Conservation (phyloP, 2,329 filamentous ascomycete genomes). For the Moelleriella libera region DNA sequence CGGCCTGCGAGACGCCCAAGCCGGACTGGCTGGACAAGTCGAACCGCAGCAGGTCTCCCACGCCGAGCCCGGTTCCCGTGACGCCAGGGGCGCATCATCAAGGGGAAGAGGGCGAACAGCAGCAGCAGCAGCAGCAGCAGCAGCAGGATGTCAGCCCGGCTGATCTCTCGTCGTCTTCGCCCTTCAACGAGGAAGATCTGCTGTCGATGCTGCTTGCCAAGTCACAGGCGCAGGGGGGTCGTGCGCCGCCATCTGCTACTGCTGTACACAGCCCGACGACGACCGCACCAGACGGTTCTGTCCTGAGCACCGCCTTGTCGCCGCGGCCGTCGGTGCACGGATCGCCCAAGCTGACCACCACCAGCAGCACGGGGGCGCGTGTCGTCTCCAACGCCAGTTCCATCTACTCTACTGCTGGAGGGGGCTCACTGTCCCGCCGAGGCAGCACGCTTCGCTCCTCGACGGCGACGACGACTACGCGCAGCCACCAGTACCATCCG, state of each 20-base stretch:
- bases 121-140: no score
- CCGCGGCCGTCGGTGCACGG: no score
- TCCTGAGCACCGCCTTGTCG: no score
- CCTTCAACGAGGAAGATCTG: slow-evolving; percentile 19
- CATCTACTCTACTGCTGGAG: no score
- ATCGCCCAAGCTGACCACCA: no score
- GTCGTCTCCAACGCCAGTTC: no score
- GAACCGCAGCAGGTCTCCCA: slow-evolving; percentile 3
- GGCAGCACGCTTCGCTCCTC: background rate
- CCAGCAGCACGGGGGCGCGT: no score
- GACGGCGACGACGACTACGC: background rate
- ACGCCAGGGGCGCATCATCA: background rate
- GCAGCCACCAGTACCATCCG: slow-evolving; percentile 1
- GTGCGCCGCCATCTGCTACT: no score
- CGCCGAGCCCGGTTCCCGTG: slow-evolving; percentile 2
- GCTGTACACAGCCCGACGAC: no score
- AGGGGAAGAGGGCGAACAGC: background rate
- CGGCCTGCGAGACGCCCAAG: slow-evolving; percentile 6
- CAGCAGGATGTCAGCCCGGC: background rate
- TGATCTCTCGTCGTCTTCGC: slow-evolving; percentile 12
- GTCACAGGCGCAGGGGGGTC: no score
- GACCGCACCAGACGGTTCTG: no score
- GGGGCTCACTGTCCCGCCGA: no score
- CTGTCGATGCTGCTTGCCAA: slow-evolving; percentile 11
- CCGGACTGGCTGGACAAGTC: slow-evolving; percentile 2